Evolutionary conservation across 2,329 filamentous ascomycete species (phyloP).

Genomic region (Dothiorella sarmentorum): DNA sequence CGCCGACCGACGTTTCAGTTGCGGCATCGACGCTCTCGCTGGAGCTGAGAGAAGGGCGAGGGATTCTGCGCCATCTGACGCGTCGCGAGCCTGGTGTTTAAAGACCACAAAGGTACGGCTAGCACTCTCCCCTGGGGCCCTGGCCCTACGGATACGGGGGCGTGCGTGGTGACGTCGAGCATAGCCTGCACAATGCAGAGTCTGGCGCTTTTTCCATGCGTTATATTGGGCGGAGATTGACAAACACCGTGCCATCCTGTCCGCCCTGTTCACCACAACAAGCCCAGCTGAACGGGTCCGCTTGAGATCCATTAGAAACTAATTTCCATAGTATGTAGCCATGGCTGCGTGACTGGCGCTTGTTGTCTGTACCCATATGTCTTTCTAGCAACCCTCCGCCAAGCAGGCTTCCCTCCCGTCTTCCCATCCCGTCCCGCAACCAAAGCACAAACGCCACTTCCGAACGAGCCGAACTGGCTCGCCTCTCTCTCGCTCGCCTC

Average conservation of each 20-base stretch:
- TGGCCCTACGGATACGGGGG: not conserved
- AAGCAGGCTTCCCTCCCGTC: not conserved
- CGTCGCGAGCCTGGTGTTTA: constrained; percentile 5
- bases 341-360: not conserved
- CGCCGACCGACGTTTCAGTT: too few relatives aligned
- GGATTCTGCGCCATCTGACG: too few relatives aligned
- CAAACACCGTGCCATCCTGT: constrained; percentile 7
- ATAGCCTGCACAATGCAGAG: constrained; percentile 1
- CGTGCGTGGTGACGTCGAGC: constrained; percentile 3
- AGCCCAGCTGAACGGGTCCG: too few relatives aligned
- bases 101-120: not conserved
- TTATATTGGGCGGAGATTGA: constrained; percentile 10
- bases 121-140: constrained; percentile 1
- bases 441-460: constrained; percentile 4
- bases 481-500: not conserved
- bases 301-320: too few relatives aligned
- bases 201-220: constrained; percentile 5
- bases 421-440: not conserved
- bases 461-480: not conserved
- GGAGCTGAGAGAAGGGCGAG: too few relatives aligned
- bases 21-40: not conserved
- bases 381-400: not conserved
- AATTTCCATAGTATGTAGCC: not conserved
- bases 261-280: too few relatives aligned
- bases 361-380: not conserved